Evolutionary conservation across 352 stramenopile species (phyloP), one percentile per base, ranked within the genome.

Genomic region (Phytophthora aleatoria): DNA sequence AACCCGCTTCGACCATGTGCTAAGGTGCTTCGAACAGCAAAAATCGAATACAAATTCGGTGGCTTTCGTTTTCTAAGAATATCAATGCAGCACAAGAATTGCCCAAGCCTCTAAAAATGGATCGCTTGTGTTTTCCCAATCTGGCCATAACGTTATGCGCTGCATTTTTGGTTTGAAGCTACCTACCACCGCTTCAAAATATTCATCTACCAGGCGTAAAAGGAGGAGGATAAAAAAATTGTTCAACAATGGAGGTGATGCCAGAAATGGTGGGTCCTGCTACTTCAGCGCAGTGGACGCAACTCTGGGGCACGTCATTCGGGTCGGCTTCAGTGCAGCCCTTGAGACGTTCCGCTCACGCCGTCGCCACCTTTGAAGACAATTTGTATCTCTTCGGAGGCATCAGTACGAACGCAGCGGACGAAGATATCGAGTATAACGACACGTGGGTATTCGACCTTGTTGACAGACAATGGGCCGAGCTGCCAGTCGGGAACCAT

Each of bases 381-480:
- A 59, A 62, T 10, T 55, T 93, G 31, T 91, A 89, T 57, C 52
- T 90, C 30, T 90, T 81, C 55, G 84, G 84, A 3, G 84, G 84
- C 41, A 73, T 90, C 33, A 81, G 77, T 27, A 66, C 73, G 6
- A 50, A 64, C 7, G 56, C 58, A 28, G 54, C 55, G 4, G 66
- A 73, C 6, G 66, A 85, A 61, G 79, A 88, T 48, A 48, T 81
- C 55, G 84, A 93, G 60, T 86, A 77, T 31, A 79, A 83, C n/a
- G 84, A 93, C 57, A 90, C 84, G n/a, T 93, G 84, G 84, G 63
- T 67, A 10, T 87, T 89, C 41, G 74, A 88, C 33, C 50, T 86
- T 27, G 41, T 69, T 12, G 42, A 38, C 0, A 64, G 67, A n/a
- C 56, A 61, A 48, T 88, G 79, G 77, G 43, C 66, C 0, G 61